Evolutionary conservation across 306 rosid species (phyloP).

Genomic region (Spatholobus suberectus): DNA sequence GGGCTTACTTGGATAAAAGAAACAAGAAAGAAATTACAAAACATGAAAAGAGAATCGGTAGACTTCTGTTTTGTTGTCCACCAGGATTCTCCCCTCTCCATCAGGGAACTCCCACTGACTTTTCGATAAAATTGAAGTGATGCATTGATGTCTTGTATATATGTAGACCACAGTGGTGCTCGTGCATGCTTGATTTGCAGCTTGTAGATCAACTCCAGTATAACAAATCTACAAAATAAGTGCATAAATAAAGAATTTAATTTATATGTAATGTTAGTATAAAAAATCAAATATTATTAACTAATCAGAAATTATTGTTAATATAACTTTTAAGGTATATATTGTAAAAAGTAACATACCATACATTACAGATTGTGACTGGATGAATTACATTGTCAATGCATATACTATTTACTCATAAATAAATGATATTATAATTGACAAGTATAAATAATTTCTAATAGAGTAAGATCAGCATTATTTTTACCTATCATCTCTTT

Average conservation of each 20-base stretch:
- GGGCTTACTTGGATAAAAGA: conserved; percentile 63
- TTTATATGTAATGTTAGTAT: neutral
- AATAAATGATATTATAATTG: neutral
- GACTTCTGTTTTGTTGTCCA: conserved; percentile 56
- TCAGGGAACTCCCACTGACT: conserved; percentile 53
- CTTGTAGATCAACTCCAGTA: conserved; percentile 43
- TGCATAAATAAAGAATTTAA: neutral
- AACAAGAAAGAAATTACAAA: conserved; percentile 20
- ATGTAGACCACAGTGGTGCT: conserved; percentile 39
- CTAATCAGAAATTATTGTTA: no score
- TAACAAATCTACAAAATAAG: conserved; percentile 50
- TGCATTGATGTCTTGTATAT: conserved; percentile 42
- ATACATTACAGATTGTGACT: neutral
- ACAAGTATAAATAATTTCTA: neutral
- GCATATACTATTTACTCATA: neutral
- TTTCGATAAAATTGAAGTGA: conserved; percentile 48
- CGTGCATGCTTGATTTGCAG: conserved; percentile 46
- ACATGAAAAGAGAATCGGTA: conserved; percentile 1
- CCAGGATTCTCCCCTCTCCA: conserved; percentile 77
- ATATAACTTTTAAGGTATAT: no score
- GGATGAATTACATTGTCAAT: neutral
- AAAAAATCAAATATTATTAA: no score
- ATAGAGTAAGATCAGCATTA: conserved; percentile 13
- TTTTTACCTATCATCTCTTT: conserved; percentile 56
- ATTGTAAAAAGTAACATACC: no score